phyloP scores from a whole-genome alignment of 2,329 filamentous ascomycete genomes.

The Colletotrichum incanum region DNA sequence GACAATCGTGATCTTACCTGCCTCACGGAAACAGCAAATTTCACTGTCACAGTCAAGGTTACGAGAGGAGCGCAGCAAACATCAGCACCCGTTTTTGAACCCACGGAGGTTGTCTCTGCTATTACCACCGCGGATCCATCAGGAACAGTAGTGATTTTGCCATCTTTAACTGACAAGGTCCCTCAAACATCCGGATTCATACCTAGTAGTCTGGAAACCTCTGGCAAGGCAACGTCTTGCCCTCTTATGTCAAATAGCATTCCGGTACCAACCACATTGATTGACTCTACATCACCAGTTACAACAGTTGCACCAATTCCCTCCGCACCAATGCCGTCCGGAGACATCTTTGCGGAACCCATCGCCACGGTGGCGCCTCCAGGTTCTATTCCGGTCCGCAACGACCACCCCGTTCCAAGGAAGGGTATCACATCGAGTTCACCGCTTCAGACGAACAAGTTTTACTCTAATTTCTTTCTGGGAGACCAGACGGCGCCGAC shows the following conservation, averaged over 20 bases:
- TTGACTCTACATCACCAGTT: conserved; percentile 43
- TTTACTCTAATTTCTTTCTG: conserved; percentile 86
- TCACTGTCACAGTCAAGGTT: conserved; percentile 32
- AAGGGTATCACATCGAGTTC: conserved; percentile 62
- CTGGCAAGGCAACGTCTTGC: conserved; percentile 44
- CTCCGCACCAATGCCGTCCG: conserved; percentile 47
- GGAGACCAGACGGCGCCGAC: conserved; percentile 78
- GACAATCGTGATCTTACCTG: conserved; percentile 34
- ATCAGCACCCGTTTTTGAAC: not conserved
- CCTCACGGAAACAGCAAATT: conserved; percentile 37
- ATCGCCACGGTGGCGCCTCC: conserved; percentile 69
- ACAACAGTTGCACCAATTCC: conserved; percentile 15
- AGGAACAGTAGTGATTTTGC: conserved; percentile 50
- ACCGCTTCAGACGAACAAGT: conserved; percentile 83
- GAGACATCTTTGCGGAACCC: conserved; percentile 70
- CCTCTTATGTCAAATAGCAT: conserved; percentile 53
- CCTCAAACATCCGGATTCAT: conserved; percentile 53
- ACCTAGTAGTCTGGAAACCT: conserved; percentile 44
- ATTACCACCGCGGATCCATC: conserved; percentile 47
- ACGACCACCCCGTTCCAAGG: conserved; percentile 73
- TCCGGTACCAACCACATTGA: conserved; percentile 55
- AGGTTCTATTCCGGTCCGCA: conserved; percentile 60
- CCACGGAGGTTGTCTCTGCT: conserved; percentile 47
- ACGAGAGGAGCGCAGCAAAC: conserved; percentile 32
- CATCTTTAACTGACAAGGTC: conserved; percentile 48